phyloP scores from a whole-genome alignment of 257 asterid genomes.

The Lavandula angustifolia region DNA sequence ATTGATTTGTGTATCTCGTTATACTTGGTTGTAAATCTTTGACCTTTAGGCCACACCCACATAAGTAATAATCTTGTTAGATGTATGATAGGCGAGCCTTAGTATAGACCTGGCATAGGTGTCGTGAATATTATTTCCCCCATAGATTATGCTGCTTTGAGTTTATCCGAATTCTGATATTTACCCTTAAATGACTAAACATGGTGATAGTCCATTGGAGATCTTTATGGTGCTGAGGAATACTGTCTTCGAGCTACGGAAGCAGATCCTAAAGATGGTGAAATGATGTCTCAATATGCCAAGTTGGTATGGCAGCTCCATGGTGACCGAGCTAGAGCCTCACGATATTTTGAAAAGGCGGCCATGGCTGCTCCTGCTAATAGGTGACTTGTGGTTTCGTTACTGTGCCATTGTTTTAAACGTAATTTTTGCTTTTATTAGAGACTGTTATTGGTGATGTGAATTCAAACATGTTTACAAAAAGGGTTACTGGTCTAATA shows the following conservation, averaged over 20 bases:
- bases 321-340: constrained; percentile 59
- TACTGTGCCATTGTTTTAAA: background rate
- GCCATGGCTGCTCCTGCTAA: constrained; percentile 65
- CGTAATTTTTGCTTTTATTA: background rate
- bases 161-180: background rate
- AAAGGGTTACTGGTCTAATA: constrained; percentile 2
- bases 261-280: constrained; percentile 76
- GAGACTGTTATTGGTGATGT: background rate
- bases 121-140: background rate
- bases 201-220: constrained; percentile 56
- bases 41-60: no score
- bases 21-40: no score
- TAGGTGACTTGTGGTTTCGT: constrained; percentile 43
- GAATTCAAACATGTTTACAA: background rate
- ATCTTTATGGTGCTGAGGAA: constrained; percentile 74
- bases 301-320: constrained; percentile 68
- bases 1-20: background rate
- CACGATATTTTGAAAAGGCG: constrained; percentile 63
- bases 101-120: background rate
- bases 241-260: constrained; percentile 52
- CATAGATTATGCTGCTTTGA: constrained; percentile 2
- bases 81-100: background rate
- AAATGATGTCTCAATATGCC: constrained; percentile 56
- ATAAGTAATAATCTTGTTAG: no score
- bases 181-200: constrained; percentile 15